Conservation (phyloP, 441 rosid genomes). For the Eruca vesicaria region DNA sequence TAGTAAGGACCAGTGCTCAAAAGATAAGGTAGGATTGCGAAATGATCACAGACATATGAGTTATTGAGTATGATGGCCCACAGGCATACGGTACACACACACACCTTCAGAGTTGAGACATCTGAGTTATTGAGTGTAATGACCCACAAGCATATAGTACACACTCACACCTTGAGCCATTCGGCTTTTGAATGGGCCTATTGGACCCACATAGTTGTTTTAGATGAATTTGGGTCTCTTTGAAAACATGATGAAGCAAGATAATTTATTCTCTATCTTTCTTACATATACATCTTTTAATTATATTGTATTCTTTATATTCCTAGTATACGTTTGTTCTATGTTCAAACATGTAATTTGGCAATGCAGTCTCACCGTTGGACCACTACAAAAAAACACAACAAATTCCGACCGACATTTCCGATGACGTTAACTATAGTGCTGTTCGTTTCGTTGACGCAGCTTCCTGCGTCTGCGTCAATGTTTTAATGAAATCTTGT, state of each 20-base stretch:
- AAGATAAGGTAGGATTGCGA: slow-evolving; percentile 29
- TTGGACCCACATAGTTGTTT: slow-evolving; percentile 19
- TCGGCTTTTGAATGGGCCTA: slow-evolving; percentile 17
- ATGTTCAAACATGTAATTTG: neutral
- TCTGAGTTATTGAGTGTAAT: slow-evolving; percentile 16
- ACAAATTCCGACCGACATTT: too few relatives aligned
- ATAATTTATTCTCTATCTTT: neutral
- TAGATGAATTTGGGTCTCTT: neutral
- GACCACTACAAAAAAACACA: too few relatives aligned
- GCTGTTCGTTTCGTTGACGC: too few relatives aligned
- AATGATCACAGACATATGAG: slow-evolving; percentile 20
- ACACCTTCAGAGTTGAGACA: neutral
- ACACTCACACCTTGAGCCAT: slow-evolving; percentile 19
- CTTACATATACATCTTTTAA: too few relatives aligned
- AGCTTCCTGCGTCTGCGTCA: too few relatives aligned
- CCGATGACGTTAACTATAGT: too few relatives aligned
- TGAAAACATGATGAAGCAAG: neutral
- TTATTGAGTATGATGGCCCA: slow-evolving; percentile 26
- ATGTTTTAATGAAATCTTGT: too few relatives aligned
- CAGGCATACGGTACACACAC: slow-evolving; percentile 32
- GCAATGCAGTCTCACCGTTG: neutral
- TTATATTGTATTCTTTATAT: neutral
- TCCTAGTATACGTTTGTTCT: neutral
- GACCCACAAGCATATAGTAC: slow-evolving; percentile 30
- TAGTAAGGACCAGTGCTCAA: slow-evolving; percentile 20